Evolutionary conservation across 495 filamentous ascomycete genomes (phyloP).

Genomic region (Penicillium roqueforti): DNA sequence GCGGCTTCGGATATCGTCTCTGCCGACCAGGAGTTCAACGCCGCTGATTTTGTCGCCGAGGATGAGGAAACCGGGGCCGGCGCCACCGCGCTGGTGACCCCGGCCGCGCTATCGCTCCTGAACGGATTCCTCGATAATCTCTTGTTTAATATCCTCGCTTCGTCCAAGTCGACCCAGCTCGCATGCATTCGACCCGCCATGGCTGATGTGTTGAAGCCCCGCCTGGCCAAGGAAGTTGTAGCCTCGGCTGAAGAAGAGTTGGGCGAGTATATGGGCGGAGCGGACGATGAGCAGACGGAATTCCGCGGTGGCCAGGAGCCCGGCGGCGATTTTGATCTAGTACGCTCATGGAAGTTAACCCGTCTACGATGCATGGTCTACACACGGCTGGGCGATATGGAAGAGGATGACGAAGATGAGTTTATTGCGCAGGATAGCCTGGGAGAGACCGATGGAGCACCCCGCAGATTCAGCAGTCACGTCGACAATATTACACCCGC

Average conservation of each 20-base stretch:
- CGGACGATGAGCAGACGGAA: conserved; percentile 63
- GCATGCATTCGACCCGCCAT: conserved; percentile 75
- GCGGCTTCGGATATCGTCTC: conserved; percentile 91
- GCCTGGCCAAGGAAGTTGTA: conserved; percentile 83
- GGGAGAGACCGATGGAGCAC: conserved; percentile 44
- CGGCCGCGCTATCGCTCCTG: conserved; percentile 69
- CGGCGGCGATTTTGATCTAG: conserved; percentile 70
- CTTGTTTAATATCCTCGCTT: conserved; percentile 78
- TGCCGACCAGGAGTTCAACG: conserved; percentile 73
- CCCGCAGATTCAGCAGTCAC: conserved; percentile 53
- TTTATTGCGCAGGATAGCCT: conserved; percentile 70
- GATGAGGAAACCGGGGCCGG: conserved; percentile 56
- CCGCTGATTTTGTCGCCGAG: conserved; percentile 60
- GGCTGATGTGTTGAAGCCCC: conserved; percentile 79
- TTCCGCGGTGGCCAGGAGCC: conserved; percentile 50
- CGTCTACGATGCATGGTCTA: conserved; percentile 97
- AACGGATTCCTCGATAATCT: conserved; percentile 95
- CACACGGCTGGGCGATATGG: conserved; percentile 91
- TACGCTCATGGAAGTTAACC: conserved; percentile 85
- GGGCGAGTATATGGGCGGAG: conserved; percentile 76
- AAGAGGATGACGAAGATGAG: conserved; percentile 93
- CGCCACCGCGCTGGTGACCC: conserved; percentile 63
- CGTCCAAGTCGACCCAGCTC: conserved; percentile 78
- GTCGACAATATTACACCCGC: conserved; percentile 79
- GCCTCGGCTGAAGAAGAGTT: conserved; percentile 87